phyloP scores from a whole-genome alignment of 176 grass and related monocot species.

The Eremochloa ophiuroides region DNA sequence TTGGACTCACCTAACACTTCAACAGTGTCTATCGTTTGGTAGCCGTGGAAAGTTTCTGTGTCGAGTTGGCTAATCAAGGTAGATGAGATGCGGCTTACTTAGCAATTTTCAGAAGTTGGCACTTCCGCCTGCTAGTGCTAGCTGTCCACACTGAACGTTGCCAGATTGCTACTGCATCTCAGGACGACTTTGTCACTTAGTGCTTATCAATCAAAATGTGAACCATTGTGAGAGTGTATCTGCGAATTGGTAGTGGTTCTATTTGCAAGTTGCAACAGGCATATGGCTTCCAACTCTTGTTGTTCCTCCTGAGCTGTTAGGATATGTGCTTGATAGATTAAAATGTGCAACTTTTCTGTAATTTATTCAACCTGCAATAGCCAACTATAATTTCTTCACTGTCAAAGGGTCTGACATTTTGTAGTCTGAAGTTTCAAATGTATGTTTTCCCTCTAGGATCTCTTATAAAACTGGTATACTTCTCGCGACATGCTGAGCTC shows the following conservation, averaged over 20 bases:
- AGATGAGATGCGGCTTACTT: background rate
- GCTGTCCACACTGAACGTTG: background rate
- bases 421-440: background rate
- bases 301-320: conserved; percentile 1
- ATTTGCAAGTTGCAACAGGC: background rate
- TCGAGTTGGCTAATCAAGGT: background rate
- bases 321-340: background rate
- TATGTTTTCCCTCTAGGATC: conserved; percentile 55
- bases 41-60: background rate
- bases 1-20: background rate
- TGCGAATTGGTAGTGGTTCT: background rate
- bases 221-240: background rate
- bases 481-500: conserved; percentile 83
- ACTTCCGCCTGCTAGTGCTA: background rate
- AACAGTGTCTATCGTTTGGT: background rate
- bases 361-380: background rate
- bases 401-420: background rate
- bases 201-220: background rate
- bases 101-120: background rate
- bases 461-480: conserved; percentile 96
- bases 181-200: background rate
- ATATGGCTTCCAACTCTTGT: background rate
- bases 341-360: background rate
- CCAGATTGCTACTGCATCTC: background rate
- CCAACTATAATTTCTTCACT: background rate